phyloP scores from a whole-genome alignment of 768 basidiomycete species.

The Phanerochaete sordida region DNA sequence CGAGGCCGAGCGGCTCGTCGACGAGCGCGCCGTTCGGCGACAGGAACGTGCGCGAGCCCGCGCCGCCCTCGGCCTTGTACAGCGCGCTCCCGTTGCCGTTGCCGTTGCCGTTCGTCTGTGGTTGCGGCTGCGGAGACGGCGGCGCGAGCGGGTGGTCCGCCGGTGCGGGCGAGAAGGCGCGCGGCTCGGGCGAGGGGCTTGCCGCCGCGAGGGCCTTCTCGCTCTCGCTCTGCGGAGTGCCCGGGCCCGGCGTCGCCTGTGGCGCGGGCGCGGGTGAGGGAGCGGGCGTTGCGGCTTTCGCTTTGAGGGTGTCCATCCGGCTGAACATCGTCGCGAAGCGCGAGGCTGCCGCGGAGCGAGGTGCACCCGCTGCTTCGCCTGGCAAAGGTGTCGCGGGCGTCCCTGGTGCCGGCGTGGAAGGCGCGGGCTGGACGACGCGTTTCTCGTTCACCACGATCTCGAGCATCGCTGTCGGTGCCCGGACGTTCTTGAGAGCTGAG shows the following conservation, averaged over 20 bases:
- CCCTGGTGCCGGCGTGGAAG: slow-evolving; percentile 3
- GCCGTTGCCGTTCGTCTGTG: neutral
- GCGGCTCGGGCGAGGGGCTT: slow-evolving; percentile 13
- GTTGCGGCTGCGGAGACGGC: neutral
- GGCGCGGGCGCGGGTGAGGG: slow-evolving; percentile 5
- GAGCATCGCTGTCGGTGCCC: slow-evolving; percentile 69
- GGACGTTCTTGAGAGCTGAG: slow-evolving; percentile 67
- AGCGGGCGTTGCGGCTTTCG: slow-evolving; percentile 7
- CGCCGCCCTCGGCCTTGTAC: neutral
- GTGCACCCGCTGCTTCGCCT: neutral
- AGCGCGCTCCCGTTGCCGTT: slow-evolving; percentile 1
- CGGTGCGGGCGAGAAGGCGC: neutral
- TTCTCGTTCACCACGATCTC: slow-evolving; percentile 87
- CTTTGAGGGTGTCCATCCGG: slow-evolving; percentile 18
- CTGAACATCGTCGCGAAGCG: slow-evolving; percentile 25
- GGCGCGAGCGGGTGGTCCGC: neutral
- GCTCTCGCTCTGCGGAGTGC: slow-evolving; percentile 9
- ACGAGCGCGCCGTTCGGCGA: neutral
- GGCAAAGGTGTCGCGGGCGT: neutral
- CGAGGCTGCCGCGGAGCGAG: slow-evolving; percentile 9
- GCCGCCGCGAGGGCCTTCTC: slow-evolving; percentile 23
- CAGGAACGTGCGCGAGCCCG: neutral
- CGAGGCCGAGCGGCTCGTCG: slow-evolving; percentile 7
- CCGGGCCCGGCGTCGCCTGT: neutral
- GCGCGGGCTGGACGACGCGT: slow-evolving; percentile 14